A percentile compares a stretch with the other conserved stretches of the same genome.
Evolutionary conservation across 2,329 filamentous ascomycete genomes (phyloP).

Genomic region (Pyricularia grisea): DNA sequence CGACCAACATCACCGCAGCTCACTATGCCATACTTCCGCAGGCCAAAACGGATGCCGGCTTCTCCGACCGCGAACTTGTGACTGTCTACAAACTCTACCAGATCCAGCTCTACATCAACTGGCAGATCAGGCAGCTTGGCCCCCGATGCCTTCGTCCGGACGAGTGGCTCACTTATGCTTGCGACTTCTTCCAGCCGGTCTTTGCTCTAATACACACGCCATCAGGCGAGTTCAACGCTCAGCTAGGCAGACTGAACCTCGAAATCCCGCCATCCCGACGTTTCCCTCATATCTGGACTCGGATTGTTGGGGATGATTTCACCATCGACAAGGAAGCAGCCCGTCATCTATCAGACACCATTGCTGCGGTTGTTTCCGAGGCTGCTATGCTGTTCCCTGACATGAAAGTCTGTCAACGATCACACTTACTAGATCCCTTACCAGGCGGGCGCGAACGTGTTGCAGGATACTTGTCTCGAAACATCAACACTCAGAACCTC

Average conservation of each 20-base stretch:
- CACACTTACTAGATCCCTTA: not conserved
- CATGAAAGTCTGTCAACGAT: not conserved
- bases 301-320: not conserved
- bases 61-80: not conserved
- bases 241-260: not conserved
- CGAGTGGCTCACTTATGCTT: not conserved
- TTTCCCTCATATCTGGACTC: not conserved
- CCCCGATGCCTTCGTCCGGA: not conserved
- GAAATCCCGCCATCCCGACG: not conserved
- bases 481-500: not conserved
- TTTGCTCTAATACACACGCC: not conserved
- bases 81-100: not conserved
- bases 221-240: not conserved
- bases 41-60: not conserved
- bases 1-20: not conserved
- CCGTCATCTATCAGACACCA: not conserved
- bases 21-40: not conserved
- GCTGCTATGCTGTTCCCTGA: not conserved
- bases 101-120: not conserved
- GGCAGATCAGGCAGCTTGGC: not conserved
- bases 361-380: not conserved
- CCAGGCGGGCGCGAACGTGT: not conserved
- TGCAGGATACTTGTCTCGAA: not conserved
- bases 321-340: not conserved
- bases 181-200: conserved; percentile 1